Conservation (phyloP, 345 rosid genomes). For the Triadica sebifera region DNA sequence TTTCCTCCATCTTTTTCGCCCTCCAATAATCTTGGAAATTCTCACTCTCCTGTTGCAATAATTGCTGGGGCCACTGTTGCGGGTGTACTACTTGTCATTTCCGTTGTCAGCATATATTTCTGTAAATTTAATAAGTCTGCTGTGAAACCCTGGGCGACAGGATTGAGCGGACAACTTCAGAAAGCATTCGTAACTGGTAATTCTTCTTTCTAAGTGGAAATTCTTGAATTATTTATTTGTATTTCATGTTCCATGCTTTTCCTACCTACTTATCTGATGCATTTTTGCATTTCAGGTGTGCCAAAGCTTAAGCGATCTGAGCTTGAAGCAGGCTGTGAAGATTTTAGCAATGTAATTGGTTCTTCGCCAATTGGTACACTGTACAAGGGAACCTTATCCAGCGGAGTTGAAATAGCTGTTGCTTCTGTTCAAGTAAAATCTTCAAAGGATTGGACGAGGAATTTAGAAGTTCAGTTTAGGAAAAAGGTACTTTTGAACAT, state of each 20-base stretch:
- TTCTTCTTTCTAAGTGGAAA: background rate
- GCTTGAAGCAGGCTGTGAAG: conserved; percentile 92
- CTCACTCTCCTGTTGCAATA: conserved; percentile 12
- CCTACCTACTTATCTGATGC: background rate
- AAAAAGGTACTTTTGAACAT: conserved; percentile 56
- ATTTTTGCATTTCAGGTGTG: conserved; percentile 30
- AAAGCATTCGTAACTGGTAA: conserved; percentile 74
- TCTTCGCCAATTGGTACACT: conserved; percentile 59
- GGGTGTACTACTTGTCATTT: conserved; percentile 33
- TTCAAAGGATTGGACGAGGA: conserved; percentile 62
- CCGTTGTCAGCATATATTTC: conserved; percentile 39
- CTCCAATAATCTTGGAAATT: background rate
- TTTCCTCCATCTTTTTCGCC: background rate
- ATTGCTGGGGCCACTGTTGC: conserved; percentile 50
- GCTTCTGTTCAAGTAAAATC: conserved; percentile 50
- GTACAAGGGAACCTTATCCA: conserved; percentile 89
- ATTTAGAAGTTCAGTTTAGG: conserved; percentile 60
- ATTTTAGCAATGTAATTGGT: conserved; percentile 90
- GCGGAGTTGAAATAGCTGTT: conserved; percentile 89
- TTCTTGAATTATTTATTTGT: background rate
- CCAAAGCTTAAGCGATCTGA: conserved; percentile 80
- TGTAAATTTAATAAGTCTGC: conserved; percentile 54
- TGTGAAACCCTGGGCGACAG: conserved; percentile 84
- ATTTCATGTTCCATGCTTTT: conserved; percentile 9
- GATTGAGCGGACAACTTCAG: conserved; percentile 89